Conservation (phyloP, 73 alveolate genomes). For the Loxodes magnus region DNA sequence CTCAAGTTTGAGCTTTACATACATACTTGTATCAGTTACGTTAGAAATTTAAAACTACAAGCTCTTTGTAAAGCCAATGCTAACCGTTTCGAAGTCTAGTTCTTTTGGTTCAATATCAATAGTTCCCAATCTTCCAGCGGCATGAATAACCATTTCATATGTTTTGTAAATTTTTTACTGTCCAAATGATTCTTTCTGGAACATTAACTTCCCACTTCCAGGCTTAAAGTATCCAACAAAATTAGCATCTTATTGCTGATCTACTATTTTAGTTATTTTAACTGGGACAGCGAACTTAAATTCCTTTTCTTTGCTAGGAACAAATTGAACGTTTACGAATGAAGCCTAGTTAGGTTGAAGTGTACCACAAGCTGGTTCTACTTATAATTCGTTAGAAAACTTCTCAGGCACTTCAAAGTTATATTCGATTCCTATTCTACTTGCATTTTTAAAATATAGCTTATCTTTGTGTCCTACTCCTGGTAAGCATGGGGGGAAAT, state of each 20-base stretch:
- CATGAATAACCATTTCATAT: constrained; percentile 57
- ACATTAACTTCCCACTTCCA: constrained; percentile 65
- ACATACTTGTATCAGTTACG: constrained; percentile 81
- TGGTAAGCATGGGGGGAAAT: constrained; percentile 91
- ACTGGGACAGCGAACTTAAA: constrained; percentile 71
- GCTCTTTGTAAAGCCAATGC: constrained; percentile 83
- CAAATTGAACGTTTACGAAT: constrained; percentile 64
- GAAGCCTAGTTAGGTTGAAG: constrained; percentile 78
- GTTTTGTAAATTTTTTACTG: constrained; percentile 46
- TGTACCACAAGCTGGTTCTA: constrained; percentile 74
- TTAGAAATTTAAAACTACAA: constrained; percentile 72
- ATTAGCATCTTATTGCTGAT: constrained; percentile 54
- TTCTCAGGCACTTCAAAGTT: constrained; percentile 79
- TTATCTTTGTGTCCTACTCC: constrained; percentile 88
- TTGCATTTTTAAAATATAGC: constrained; percentile 67
- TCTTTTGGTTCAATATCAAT: constrained; percentile 67
- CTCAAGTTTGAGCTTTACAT: constrained; percentile 71
- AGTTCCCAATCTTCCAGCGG: constrained; percentile 91
- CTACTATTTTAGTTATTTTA: constrained; percentile 70
- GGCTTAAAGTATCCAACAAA: constrained; percentile 88
- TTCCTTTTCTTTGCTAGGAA: constrained; percentile 79
- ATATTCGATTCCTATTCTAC: constrained; percentile 82
- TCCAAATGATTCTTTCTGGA: constrained; percentile 28
- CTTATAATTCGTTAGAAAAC: constrained; percentile 69
- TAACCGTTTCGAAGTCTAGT: constrained; percentile 87